A percentile compares a stretch with the other conserved stretches of the same genome.
These are phyloP conservation scores for Cercospora zeae-maydis DNA, from an alignment of 2,329 filamentous ascomycete species.

Conservation along the genomic window DNA sequence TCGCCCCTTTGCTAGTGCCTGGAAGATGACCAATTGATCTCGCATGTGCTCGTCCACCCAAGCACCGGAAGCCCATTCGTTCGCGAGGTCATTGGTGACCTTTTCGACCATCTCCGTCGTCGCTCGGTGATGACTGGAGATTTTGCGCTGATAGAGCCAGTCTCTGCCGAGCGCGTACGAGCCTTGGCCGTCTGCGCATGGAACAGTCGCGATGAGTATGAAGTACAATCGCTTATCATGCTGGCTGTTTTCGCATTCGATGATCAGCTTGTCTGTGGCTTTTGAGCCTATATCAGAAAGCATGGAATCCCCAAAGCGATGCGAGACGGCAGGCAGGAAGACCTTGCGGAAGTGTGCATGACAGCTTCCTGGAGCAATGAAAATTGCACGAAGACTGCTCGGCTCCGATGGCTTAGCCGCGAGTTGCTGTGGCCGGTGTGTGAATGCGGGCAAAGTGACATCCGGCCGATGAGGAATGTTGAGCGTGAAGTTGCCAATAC, in stretches of 20 bases:
- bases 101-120: slow-evolving; percentile 39
- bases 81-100: slow-evolving; percentile 45
- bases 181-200: slow-evolving; percentile 24
- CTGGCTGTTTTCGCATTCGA: slow-evolving; percentile 26
- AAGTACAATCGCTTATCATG: slow-evolving; percentile 46
- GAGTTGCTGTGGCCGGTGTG: slow-evolving; percentile 32
- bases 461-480: slow-evolving; percentile 43
- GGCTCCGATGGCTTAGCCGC: neutral
- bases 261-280: neutral
- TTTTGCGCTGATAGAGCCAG: slow-evolving; percentile 45
- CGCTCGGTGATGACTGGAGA: slow-evolving; percentile 19
- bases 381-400: slow-evolving; percentile 34
- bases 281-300: neutral
- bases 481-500: slow-evolving; percentile 51
- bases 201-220: slow-evolving; percentile 51
- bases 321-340: slow-evolving; percentile 11
- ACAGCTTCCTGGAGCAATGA: slow-evolving; percentile 38
- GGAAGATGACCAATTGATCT: slow-evolving; percentile 59
- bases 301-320: slow-evolving; percentile 17
- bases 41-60: slow-evolving; percentile 55
- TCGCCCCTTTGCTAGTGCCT: slow-evolving; percentile 50
- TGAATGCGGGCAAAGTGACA: slow-evolving; percentile 37
- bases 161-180: slow-evolving; percentile 52
- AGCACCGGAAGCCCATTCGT: slow-evolving; percentile 47
- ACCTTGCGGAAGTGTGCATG: slow-evolving; percentile 30